Evolutionary conservation across 1,139 yeast species (phyloP).

Genomic region (Hansenula sp.): DNA sequence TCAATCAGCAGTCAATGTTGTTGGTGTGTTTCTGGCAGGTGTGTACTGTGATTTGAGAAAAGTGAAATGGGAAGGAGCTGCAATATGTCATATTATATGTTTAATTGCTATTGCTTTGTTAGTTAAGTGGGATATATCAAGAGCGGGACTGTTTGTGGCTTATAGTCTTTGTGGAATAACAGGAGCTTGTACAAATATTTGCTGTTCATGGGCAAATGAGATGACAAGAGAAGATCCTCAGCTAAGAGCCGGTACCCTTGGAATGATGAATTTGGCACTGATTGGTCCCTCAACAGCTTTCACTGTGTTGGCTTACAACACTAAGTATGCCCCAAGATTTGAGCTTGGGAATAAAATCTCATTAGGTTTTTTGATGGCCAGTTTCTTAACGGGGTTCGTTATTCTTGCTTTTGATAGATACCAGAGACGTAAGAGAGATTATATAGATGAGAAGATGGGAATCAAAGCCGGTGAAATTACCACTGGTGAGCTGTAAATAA

Average conservation of each 20-base stretch:
- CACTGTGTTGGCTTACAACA: not conserved
- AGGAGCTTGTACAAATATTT: not conserved
- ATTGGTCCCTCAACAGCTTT: not conserved
- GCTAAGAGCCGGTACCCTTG: not conserved
- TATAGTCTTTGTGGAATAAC: not conserved
- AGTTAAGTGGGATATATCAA: constrained; percentile 14
- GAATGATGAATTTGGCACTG: not conserved
- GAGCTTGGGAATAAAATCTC: not conserved
- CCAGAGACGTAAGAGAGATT: not conserved
- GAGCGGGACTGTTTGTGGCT: constrained; percentile 5
- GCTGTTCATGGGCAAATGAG: not conserved
- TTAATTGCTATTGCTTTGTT: constrained; percentile 13
- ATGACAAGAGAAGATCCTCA: not conserved
- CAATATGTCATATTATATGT: constrained; percentile 4
- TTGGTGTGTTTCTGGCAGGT: constrained; percentile 51
- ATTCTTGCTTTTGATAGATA: not conserved
- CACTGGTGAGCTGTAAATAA: no score
- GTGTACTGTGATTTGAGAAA: constrained; percentile 59
- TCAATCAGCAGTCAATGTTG: constrained; percentile 37
- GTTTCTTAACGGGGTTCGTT: not conserved
- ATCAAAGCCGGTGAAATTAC: no score
- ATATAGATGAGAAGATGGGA: not conserved
- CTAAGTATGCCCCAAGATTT: not conserved
- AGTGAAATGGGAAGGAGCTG: constrained; percentile 24
- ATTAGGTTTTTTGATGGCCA: not conserved